Base-by-base conservation (phyloP, 1,139 yeast genomes). In the Sugiyamaella pinicola region DNA sequence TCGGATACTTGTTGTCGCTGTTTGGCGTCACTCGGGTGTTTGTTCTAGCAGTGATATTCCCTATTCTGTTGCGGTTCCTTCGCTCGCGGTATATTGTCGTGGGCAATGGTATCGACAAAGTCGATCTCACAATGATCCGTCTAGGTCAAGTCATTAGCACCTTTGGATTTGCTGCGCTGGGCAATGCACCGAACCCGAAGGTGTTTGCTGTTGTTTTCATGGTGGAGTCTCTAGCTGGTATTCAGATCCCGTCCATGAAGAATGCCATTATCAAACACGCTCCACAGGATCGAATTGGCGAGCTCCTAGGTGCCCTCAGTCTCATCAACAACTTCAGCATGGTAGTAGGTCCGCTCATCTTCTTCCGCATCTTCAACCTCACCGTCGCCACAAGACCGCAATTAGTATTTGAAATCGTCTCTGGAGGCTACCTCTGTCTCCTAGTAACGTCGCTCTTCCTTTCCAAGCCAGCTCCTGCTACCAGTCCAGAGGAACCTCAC, bases 1-100 rank as follows among this genome's bases (percentile, higher is more conserved):
- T 85, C 29, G 90, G 93, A 5, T 76, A 78, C 55, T 76, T 81
- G 54, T 68, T 87, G 55, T 81, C 91, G 0, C 55, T 78, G 0
- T 60, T 78, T 1, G 85, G 88, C 46, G 58, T 80, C 1, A 67
- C 80, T 3, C 70, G 78, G 51, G 74, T 81, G 0, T 15, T 72
- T 0, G 70, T 75, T 0, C 64, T 82, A 12, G 73, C 77, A 15
- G 44, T 73, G 0, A 49, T 77, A 2, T 69, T 78, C 46, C 84
- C 86, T 10, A 54, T 69, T 47, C 41, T 74, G 7, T 69, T 80
- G 45, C 69, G 69, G 22, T 62, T 69, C 12, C 65, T 82, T 53
- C 48, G 53, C 47, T 39, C 71, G 69, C 39, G 47, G 19, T 57
- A 37, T 31, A 41, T 38, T 17, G 50, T 53, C 18, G 19, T 1